Percentiles rank a stretch among this genome's conserved stretches.
These are phyloP conservation scores for Aspergillus neotritici DNA, from an alignment of 2,329 filamentous ascomycete genomes.

Conservation along the genomic window DNA sequence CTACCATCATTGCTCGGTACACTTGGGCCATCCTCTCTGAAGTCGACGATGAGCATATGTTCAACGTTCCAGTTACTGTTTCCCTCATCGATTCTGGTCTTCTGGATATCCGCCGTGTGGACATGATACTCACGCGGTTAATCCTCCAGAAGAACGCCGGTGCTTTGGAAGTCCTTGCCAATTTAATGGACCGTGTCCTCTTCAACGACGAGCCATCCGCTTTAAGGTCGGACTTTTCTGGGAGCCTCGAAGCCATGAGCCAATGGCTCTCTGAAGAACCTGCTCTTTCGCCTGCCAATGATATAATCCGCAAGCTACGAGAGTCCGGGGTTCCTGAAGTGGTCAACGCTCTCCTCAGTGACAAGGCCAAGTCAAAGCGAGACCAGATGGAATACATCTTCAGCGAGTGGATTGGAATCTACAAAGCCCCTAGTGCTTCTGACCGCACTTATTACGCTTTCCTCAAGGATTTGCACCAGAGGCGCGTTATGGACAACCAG, in stretches of 20 bases:
- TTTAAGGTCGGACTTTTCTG: conserved; percentile 78
- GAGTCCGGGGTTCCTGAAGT: conserved; percentile 53
- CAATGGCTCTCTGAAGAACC: conserved; percentile 73
- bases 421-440: conserved; percentile 68
- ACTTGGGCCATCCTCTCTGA: conserved; percentile 45
- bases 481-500: conserved; percentile 64
- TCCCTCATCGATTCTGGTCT: conserved; percentile 56
- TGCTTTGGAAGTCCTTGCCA: conserved; percentile 73
- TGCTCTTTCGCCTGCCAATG: conserved; percentile 58
- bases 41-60: conserved; percentile 55
- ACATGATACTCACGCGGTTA: conserved; percentile 66
- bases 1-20: conserved; percentile 51
- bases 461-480: conserved; percentile 73
- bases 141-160: conserved; percentile 64
- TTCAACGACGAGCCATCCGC: conserved; percentile 72
- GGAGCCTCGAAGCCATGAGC: conserved; percentile 74
- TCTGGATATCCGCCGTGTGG: conserved; percentile 60
- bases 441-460: conserved; percentile 70
- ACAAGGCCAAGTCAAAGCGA: conserved; percentile 56
- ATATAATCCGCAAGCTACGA: conserved; percentile 62
- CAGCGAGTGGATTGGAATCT: conserved; percentile 86
- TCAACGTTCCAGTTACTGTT: conserved; percentile 57
- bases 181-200: conserved; percentile 70
- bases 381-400: conserved; percentile 94
- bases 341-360: conserved; percentile 49